phyloP scores from a whole-genome alignment of 306 rosid species.

The Spatholobus suberectus region DNA sequence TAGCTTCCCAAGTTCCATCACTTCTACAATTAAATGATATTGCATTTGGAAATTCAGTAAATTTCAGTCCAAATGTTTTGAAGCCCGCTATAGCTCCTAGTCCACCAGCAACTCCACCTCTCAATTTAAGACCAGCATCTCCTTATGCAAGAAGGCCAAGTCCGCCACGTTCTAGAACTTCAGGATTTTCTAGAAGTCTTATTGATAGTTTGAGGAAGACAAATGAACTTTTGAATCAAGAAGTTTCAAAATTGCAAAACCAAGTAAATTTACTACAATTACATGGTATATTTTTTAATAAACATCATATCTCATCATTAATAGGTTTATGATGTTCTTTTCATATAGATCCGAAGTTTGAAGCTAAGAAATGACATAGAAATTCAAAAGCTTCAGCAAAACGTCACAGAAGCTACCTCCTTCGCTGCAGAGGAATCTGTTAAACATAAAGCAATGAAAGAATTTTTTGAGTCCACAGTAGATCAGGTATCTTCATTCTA shows the following conservation, averaged over 20 bases:
- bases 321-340: constrained; percentile 39
- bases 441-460: constrained; percentile 54
- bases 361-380: constrained; percentile 64
- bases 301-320: neutral
- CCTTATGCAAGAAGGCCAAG: constrained; percentile 77
- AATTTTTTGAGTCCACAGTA: constrained; percentile 57
- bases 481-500: constrained; percentile 63
- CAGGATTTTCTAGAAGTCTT: constrained; percentile 78
- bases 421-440: constrained; percentile 61
- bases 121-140: constrained; percentile 60
- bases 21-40: constrained; percentile 71
- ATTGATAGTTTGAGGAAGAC: constrained; percentile 79
- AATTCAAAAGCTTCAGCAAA: constrained; percentile 54
- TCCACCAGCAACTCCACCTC: constrained; percentile 53
- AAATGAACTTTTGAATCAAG: constrained; percentile 70
- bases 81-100: constrained; percentile 50
- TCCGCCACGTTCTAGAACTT: constrained; percentile 65
- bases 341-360: constrained; percentile 61
- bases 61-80: constrained; percentile 63
- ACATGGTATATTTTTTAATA: neutral
- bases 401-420: constrained; percentile 47
- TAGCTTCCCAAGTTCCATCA: constrained; percentile 74
- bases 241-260: constrained; percentile 66
- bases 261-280: constrained; percentile 56
- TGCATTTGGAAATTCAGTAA: constrained; percentile 67